Conservation (phyloP, 768 basidiomycete genomes). For the Leucocoprinus sp. region DNA sequence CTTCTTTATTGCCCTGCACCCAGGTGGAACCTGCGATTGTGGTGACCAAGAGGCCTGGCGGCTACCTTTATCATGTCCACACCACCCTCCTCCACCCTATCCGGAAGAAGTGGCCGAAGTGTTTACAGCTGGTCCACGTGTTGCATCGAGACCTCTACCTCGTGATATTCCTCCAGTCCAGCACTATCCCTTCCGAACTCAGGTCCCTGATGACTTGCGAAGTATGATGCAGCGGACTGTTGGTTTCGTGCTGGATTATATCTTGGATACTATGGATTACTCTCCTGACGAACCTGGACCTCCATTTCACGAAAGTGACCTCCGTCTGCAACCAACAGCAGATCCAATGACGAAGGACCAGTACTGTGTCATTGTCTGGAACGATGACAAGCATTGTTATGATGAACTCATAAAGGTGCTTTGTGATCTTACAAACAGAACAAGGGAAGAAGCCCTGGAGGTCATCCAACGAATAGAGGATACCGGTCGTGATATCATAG, state of each 20-base stretch:
- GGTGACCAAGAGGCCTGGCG: conserved; percentile 90
- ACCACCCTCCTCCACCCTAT: conserved; percentile 57
- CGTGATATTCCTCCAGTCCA: conserved; percentile 52
- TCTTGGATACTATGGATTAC: conserved; percentile 75
- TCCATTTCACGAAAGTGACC: conserved; percentile 57
- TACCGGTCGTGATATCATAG: conserved; percentile 74
- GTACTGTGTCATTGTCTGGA: conserved; percentile 84
- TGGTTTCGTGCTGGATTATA: conserved; percentile 71
- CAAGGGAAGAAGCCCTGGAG: conserved; percentile 48
- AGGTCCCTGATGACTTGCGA: conserved; percentile 55
- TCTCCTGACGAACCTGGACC: conserved; percentile 74
- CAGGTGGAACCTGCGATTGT: conserved; percentile 92
- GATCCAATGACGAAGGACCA: conserved; percentile 76
- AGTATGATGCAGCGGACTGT: conserved; percentile 72
- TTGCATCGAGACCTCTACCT: conserved; percentile 25
- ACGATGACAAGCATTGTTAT: conserved; percentile 95
- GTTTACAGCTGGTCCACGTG: conserved; percentile 5
- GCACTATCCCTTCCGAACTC: conserved; percentile 48
- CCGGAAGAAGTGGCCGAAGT: conserved; percentile 20
- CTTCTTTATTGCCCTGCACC: conserved; percentile 88
- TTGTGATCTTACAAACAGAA: conserved; percentile 44
- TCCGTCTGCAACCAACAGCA: conserved; percentile 64
- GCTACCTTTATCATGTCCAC: conserved; percentile 53
- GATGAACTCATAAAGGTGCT: conserved; percentile 77
- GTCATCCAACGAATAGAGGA: conserved; percentile 63